These are phyloP conservation scores for Trichoderma erinaceum DNA, from an alignment of 495 filamentous ascomycete species.

Conservation along the genomic window DNA sequence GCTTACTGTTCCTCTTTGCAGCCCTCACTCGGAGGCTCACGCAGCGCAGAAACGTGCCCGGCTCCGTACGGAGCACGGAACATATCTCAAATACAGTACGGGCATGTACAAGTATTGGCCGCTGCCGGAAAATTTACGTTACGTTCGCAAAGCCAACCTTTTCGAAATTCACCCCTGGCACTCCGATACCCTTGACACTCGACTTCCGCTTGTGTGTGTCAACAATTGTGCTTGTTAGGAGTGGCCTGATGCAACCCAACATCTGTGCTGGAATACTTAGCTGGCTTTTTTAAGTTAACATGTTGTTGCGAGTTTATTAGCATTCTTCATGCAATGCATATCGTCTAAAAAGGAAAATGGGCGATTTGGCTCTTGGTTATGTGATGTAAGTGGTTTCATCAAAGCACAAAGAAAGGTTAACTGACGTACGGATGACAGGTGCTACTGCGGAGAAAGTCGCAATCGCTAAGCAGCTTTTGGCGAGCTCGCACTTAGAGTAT, in stretches of 20 bases:
- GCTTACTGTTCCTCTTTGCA: not conserved
- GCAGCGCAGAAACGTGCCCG: not conserved
- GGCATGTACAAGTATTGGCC: not conserved
- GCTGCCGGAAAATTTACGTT: not conserved
- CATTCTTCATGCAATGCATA: not conserved
- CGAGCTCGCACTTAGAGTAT: not conserved
- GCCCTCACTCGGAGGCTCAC: not conserved
- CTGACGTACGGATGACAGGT: constrained; percentile 4
- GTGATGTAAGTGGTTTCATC: not conserved
- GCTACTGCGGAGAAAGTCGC: not conserved
- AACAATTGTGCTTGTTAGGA: not conserved
- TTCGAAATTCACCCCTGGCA: not conserved
- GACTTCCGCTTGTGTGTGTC: not conserved
- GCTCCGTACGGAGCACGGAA: not conserved
- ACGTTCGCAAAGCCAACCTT: not conserved
- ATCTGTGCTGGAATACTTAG: not conserved
- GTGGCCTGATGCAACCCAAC: constrained; percentile 1
- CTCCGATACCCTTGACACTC: constrained; percentile 5
- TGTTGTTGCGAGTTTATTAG: not conserved
- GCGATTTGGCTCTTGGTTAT: not conserved
- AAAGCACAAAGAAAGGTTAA: not conserved
- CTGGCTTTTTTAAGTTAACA: not conserved
- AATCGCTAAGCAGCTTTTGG: not conserved
- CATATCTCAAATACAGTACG: not conserved
- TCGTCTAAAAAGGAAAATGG: not conserved